Evolutionary conservation across 2,329 filamentous ascomycete species (phyloP).

Genomic region (Aspergillus alliaceus): DNA sequence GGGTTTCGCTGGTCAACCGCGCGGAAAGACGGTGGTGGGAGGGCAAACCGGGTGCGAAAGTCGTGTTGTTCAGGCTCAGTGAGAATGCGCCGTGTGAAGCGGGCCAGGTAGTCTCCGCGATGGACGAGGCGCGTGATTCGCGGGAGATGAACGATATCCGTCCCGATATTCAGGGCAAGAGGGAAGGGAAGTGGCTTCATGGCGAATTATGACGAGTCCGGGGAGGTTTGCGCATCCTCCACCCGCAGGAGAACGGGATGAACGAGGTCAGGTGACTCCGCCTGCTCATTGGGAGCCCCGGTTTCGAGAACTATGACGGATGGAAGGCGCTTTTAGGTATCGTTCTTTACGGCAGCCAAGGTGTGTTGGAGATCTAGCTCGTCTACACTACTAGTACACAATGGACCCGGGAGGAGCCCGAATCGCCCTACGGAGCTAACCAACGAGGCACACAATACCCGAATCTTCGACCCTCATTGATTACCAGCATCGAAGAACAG

Average conservation of each 20-base stretch:
- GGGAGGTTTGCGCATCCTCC: no score
- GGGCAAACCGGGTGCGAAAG: conserved; percentile 35
- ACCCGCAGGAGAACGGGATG: no score
- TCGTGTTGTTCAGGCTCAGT: conserved; percentile 39
- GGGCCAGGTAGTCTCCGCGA: conserved; percentile 37
- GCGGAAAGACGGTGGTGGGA: conserved; percentile 8
- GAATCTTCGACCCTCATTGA: not conserved
- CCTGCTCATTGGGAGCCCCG: no score
- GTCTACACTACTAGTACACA: not conserved
- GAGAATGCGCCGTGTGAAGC: conserved; percentile 44
- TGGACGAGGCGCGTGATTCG: conserved; percentile 60
- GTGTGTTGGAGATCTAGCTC: not conserved
- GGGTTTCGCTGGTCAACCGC: no score
- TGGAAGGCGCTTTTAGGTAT: no score
- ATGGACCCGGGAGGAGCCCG: not conserved
- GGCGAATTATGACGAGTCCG: no score
- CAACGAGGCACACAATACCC: not conserved
- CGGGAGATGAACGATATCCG: conserved; percentile 71
- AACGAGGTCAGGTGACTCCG: not conserved
- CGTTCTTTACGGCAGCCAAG: not conserved
- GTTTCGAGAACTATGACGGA: no score
- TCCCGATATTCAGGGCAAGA: conserved; percentile 69
- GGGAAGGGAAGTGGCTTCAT: conserved; percentile 56
- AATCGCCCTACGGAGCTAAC: not conserved
- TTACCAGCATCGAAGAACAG: conserved; percentile 6